Conservation (phyloP, 1,284 basidiomycete species). For the Takashimella koratensis region DNA sequence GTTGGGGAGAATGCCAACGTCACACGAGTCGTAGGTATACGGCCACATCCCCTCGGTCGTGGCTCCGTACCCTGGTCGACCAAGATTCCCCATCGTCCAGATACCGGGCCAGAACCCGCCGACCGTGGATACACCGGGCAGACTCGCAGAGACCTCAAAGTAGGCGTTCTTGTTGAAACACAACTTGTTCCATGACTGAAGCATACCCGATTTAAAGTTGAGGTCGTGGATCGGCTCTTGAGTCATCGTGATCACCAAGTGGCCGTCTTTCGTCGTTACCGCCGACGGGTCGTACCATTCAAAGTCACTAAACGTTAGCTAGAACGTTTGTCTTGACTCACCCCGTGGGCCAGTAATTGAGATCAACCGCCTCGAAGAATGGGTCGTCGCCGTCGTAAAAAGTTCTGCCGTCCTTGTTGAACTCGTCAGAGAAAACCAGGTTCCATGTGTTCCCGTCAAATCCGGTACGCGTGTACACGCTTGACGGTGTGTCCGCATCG, state of each 20-base stretch:
- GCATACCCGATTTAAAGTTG: conserved; percentile 61
- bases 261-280: conserved; percentile 74
- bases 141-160: conserved; percentile 40
- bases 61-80: conserved; percentile 54
- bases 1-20: conserved; percentile 29
- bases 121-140: conserved; percentile 38
- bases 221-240: conserved; percentile 66
- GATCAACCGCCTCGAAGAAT: conserved; percentile 52
- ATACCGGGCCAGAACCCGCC: conserved; percentile 55
- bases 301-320: conserved; percentile 33
- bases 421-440: conserved; percentile 83
- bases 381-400: conserved; percentile 55
- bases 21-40: conserved; percentile 46
- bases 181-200: conserved; percentile 54
- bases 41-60: conserved; percentile 73
- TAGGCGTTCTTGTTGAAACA: conserved; percentile 48
- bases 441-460: conserved; percentile 64
- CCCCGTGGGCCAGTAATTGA: conserved; percentile 55
- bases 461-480: conserved; percentile 59
- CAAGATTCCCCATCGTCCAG: conserved; percentile 53
- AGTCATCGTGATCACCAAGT: conserved; percentile 72
- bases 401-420: conserved; percentile 62
- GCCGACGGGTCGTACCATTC: conserved; percentile 68
- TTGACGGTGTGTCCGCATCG: conserved; percentile 63
- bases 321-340: conserved; percentile 14